These are phyloP conservation scores for Astragalus glycyphyllos DNA, from an alignment of 306 rosid genomes.

Conservation along the genomic window DNA sequence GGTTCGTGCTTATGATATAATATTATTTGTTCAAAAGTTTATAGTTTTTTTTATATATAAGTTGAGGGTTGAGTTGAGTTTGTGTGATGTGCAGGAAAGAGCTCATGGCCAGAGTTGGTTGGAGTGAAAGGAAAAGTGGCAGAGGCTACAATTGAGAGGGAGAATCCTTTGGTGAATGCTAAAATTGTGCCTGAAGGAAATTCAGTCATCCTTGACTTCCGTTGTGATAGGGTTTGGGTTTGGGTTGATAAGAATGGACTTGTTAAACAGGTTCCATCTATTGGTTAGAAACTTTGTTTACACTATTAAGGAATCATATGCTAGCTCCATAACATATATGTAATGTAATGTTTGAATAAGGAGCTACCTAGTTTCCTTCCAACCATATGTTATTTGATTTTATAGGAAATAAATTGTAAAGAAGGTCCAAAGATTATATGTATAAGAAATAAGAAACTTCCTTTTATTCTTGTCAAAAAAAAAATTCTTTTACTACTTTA, in stretches of 20 bases:
- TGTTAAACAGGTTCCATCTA: slow-evolving; percentile 32
- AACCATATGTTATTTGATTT: too few relatives aligned
- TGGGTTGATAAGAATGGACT: slow-evolving; percentile 45
- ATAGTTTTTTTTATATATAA: neutral
- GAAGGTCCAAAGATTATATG: too few relatives aligned
- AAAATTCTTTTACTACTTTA: too few relatives aligned
- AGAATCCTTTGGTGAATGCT: slow-evolving; percentile 53
- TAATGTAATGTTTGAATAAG: too few relatives aligned
- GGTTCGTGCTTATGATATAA: neutral
- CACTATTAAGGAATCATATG: too few relatives aligned
- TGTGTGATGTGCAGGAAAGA: slow-evolving; percentile 49
- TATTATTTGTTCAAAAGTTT: neutral
- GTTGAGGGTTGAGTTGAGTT: neutral
- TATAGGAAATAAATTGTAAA: too few relatives aligned
- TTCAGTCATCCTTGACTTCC: slow-evolving; percentile 2
- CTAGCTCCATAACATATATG: neutral
- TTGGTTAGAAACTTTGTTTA: slow-evolving; percentile 16
- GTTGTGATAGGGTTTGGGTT: slow-evolving; percentile 60
- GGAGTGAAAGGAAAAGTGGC: slow-evolving; percentile 51
- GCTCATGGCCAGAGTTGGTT: slow-evolving; percentile 64
- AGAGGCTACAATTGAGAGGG: slow-evolving; percentile 51
- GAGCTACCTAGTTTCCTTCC: too few relatives aligned
- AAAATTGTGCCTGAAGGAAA: slow-evolving; percentile 40
- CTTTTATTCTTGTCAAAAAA: too few relatives aligned
- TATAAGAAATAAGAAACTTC: too few relatives aligned